Conservation (phyloP, 257 asterid genomes). For the Penstemon eatonii region DNA sequence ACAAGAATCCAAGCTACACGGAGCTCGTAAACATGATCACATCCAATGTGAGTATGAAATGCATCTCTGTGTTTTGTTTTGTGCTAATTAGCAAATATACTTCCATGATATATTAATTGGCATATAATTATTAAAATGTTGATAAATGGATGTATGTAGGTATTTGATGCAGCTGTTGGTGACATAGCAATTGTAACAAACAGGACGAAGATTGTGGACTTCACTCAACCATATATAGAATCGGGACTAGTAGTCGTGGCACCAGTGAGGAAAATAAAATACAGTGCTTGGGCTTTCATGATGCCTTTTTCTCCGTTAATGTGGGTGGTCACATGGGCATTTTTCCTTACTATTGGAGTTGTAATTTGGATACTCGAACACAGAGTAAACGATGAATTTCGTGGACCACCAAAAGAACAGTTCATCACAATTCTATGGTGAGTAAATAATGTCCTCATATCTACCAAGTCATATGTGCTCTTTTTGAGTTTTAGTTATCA, state of each 20-base stretch:
- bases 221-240: slow-evolving; percentile 81
- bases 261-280: slow-evolving; percentile 48
- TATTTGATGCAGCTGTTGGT: slow-evolving; percentile 80
- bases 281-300: slow-evolving; percentile 77
- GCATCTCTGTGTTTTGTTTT: background rate
- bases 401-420: slow-evolving; percentile 81
- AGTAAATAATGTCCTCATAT: slow-evolving; percentile 25
- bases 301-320: slow-evolving; percentile 63
- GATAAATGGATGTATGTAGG: slow-evolving; percentile 39
- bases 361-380: slow-evolving; percentile 85
- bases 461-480: background rate
- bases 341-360: slow-evolving; percentile 61
- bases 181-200: slow-evolving; percentile 72
- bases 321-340: slow-evolving; percentile 69
- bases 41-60: slow-evolving; percentile 46
- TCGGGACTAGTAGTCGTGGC: slow-evolving; percentile 78
- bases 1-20: slow-evolving; percentile 58
- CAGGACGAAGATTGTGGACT: slow-evolving; percentile 74
- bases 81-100: no score
- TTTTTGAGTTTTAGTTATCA: background rate
- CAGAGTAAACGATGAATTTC: slow-evolving; percentile 73
- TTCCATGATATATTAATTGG: no score
- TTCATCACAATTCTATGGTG: slow-evolving; percentile 68
- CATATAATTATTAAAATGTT: no score
- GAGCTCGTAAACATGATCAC: slow-evolving; percentile 53